A percentile compares a stretch with the other conserved stretches of the same genome.
phyloP scores from a whole-genome alignment of 768 basidiomycete genomes.

The Psilocybe tampanensis region DNA sequence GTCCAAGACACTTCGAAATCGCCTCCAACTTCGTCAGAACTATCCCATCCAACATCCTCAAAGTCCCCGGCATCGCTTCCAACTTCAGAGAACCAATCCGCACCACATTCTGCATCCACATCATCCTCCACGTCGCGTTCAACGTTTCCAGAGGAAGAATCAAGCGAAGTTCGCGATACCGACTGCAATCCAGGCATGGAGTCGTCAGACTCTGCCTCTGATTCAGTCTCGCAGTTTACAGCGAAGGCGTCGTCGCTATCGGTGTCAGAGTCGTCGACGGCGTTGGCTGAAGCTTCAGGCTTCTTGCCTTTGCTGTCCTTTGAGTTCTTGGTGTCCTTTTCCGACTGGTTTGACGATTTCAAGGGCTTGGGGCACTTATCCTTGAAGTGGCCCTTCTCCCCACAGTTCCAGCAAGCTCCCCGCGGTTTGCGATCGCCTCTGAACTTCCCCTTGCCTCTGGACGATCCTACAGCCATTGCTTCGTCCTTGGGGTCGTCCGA shows the following conservation, averaged over 20 bases:
- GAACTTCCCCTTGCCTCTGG: slow-evolving; percentile 8
- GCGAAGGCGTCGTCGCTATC: slow-evolving; percentile 6
- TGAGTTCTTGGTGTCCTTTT: background rate
- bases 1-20: background rate
- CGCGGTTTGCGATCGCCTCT: background rate
- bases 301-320: slow-evolving; percentile 1
- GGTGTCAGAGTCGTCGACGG: slow-evolving; percentile 1
- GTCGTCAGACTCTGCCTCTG: too few species aligned
- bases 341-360: too few species aligned
- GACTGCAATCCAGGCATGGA: too few species aligned
- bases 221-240: too few species aligned
- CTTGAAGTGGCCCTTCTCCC: slow-evolving; percentile 24
- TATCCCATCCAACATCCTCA: slow-evolving; percentile 9
- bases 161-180: too few species aligned
- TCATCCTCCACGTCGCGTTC: too few species aligned
- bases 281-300: slow-evolving; percentile 8
- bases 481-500: slow-evolving; percentile 3
- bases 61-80: slow-evolving; percentile 7
- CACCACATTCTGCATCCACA: too few species aligned
- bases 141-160: too few species aligned
- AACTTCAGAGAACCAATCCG: slow-evolving; percentile 7
- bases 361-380: slow-evolving; percentile 16
- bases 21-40: slow-evolving; percentile 2
- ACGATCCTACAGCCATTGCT: slow-evolving; percentile 13
- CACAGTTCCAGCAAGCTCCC: slow-evolving; percentile 28